Base-by-base conservation (phyloP, 2,329 filamentous ascomycete genomes). In the Exophiala sideris region DNA sequence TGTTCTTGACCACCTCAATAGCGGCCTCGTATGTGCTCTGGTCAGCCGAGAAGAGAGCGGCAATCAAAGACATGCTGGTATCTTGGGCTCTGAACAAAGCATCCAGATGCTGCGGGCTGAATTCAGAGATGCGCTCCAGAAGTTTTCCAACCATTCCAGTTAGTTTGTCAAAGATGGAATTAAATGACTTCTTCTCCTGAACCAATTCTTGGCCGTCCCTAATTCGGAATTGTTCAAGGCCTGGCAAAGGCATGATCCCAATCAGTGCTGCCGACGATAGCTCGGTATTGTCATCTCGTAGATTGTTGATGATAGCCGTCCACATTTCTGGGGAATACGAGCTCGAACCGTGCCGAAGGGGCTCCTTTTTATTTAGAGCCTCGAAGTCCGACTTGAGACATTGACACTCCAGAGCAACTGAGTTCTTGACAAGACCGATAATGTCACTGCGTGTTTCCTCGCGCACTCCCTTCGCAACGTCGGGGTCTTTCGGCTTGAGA, bases 1-100 rank as follows among this genome's bases (percentile, higher is more conserved):
- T 82, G 34, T 84, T 84, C 70, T 96, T 96, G 60, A 97, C 80
- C 24, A 97, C 75, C 61, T 91, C 87, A 5, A 91, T 81, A 1
- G 88, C 86, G 12, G 89, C 87, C 67, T 91, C 86, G 57, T 89
- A 90, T 33, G 94, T 85, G 54, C 85, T 80, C 52, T 87, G 77
- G 62, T 95, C 86, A 12, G 89, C 88, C 40, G 91, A 91, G 52
- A 96, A 84, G 5, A 96, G 82, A 14, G 89, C 80, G 3, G 87
- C 86, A 42, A 96, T 83, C 39, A 96, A 79, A 35, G 88, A 83
- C 60, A 86, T 84, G 56, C 89, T 87, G 5, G 85, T 85, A 39
- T 83, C 75, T 16, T 82, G 79, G 53, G 86, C 83, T 48, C 81
- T 77, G 64, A 89, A 89, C 9, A 97, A 73, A 20, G 80, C 75